Evolutionary conservation across 2,329 filamentous ascomycete species (phyloP).

Genomic region (Fusarium ambrosium): DNA sequence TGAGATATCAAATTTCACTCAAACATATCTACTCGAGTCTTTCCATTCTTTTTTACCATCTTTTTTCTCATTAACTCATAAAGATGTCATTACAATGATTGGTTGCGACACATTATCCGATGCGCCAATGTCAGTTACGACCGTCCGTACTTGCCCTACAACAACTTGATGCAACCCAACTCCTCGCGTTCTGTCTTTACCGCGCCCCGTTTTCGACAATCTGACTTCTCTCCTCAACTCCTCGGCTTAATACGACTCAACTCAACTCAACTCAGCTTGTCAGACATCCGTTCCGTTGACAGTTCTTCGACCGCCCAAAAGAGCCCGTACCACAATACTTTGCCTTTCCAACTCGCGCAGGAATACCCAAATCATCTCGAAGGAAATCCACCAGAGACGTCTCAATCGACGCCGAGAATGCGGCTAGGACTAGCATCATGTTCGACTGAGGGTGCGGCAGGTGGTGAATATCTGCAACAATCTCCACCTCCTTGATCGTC

Average conservation of each 20-base stretch:
- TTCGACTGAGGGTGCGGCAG: conserved; percentile 66
- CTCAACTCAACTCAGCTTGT: conserved; percentile 25
- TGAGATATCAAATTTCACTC: conserved; percentile 9
- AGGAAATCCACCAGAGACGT: conserved; percentile 68
- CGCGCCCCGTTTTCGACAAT: conserved; percentile 7
- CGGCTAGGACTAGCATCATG: conserved; percentile 69
- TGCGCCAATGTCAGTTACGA: conserved; percentile 15
- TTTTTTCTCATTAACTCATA: conserved; percentile 19
- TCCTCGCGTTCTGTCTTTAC: conserved; percentile 18
- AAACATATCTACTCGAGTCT: neutral
- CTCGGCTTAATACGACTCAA: neutral
- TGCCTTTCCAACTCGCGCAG: conserved; percentile 40
- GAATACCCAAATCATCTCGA: conserved; percentile 46
- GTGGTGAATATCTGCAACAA: conserved; percentile 67
- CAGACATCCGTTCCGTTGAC: conserved; percentile 41
- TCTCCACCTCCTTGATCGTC: conserved; percentile 63
- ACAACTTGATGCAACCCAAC: conserved; percentile 15
- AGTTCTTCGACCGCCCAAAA: conserved; percentile 44
- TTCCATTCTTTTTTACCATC: neutral
- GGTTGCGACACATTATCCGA: conserved; percentile 7
- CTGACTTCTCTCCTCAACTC: neutral
- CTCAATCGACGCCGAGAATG: conserved; percentile 72
- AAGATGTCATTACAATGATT: conserved; percentile 4
- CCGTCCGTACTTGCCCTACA: neutral
- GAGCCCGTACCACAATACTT: conserved; percentile 42